Evolutionary conservation across 805 yeast genomes (phyloP).

Genomic region (Yarrowia bubula): DNA sequence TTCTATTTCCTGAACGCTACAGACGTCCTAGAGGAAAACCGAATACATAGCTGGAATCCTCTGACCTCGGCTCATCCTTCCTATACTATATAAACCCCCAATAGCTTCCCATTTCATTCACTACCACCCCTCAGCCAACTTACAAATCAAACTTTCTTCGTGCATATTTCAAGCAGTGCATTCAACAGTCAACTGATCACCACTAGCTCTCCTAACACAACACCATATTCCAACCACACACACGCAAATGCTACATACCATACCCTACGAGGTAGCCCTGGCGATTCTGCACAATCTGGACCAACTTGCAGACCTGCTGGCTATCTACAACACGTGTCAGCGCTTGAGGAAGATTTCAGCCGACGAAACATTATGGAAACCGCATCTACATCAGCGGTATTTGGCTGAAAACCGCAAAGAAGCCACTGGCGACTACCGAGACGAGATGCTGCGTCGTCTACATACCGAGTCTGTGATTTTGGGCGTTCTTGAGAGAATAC

Average conservation of each 20-base stretch:
- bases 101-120: no score
- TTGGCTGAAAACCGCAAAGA: background rate
- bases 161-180: background rate
- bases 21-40: no score
- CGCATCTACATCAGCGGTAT: background rate
- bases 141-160: background rate
- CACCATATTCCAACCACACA: background rate
- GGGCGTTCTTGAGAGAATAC: background rate
- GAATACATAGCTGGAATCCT: no score
- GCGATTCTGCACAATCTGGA: constrained; percentile 7
- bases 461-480: background rate
- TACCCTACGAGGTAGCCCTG: constrained; percentile 14
- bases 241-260: background rate
- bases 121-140: background rate
- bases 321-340: constrained; percentile 8
- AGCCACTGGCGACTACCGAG: background rate
- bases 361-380: constrained; percentile 9
- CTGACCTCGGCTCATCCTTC: no score
- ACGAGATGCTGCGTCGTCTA: constrained; percentile 14
- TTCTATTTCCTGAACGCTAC: no score
- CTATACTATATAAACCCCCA: no score
- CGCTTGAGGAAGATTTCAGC: background rate
- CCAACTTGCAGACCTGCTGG: background rate
- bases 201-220: background rate
- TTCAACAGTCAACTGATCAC: background rate